Base-by-base conservation (phyloP, 106 monocot species). In the Triglochin maritima region DNA sequence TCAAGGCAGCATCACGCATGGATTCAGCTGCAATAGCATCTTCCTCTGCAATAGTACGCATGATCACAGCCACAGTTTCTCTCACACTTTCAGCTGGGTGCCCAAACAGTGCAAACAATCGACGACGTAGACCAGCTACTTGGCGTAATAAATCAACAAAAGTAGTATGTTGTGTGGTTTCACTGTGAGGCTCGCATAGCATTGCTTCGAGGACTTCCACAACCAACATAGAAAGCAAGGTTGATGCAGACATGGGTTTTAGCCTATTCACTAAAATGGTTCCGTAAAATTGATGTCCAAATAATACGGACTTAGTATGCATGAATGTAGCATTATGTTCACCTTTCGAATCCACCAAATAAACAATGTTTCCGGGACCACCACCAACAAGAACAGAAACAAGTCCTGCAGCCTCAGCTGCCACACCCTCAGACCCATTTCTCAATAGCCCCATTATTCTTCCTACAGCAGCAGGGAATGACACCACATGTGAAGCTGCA, bases 1-100 rank as follows among this genome's bases (percentile, higher is more conserved):
- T 84, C 70, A 98, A 86, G 67, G 98, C 86, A 74, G 98, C 98
- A 77, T 89, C 98, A 57, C 98, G 85, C 98, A 98, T 98, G 4
- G 98, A 98, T 69, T 98, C 98, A 13, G 98, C 98, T 49, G 98
- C 98, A 86, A 98, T 98, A 66, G 98, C 98, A 81, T 98, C 98
- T 69, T 98, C 98, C 72, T 98, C 98, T 7, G 98, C 98, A 81
- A 98, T 98, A 6, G 98, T 92, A 4, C 91, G 88, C 98, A 98
- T 98, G 47, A 98, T 88, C 46, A 92, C 88, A 56, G 98, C 81
- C 16, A 98, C 80, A 9, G 86, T 92, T 74, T 98, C 98, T 65
- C 98, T 79, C 2, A 98, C 98, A 82, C 84, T 88, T 79, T 82
- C 92, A 74, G 91, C 91, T 76, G 98, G 98, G 62, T 92, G 98